These are phyloP conservation scores for Lindgomyces ingoldianus DNA, from an alignment of 495 filamentous ascomycete species.

Conservation along the genomic window DNA sequence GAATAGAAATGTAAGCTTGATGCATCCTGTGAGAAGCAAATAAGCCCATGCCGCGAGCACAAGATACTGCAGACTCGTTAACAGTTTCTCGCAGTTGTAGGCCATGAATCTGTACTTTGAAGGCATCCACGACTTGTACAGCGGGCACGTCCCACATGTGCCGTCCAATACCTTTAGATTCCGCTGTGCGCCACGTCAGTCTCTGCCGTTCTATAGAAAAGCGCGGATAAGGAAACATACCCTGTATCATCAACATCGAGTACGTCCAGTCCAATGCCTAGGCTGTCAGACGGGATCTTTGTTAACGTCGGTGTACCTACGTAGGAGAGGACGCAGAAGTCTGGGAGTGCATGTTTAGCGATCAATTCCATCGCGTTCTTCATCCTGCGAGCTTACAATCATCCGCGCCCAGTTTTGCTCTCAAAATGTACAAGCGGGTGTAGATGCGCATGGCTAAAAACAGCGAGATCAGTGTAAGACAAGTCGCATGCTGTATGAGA, in stretches of 20 bases:
- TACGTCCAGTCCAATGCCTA: not conserved
- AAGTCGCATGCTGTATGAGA: not conserved
- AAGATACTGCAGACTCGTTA: not conserved
- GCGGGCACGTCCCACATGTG: constrained; percentile 18
- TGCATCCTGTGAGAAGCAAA: not conserved
- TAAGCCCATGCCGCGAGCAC: not conserved
- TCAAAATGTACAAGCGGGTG: not conserved
- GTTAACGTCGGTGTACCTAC: not conserved
- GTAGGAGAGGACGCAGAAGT: not conserved
- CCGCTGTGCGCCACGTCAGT: not conserved
- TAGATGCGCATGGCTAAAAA: constrained; percentile 1
- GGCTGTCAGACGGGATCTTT: not conserved
- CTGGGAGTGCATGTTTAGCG: too few species aligned
- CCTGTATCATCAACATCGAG: not conserved
- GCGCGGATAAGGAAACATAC: not conserved
- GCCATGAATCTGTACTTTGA: constrained; percentile 14
- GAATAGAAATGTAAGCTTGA: constrained; percentile 17
- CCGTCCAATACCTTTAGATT: not conserved
- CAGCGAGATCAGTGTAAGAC: not conserved
- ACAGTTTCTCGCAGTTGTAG: too few species aligned
- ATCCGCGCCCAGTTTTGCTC: constrained; percentile 2
- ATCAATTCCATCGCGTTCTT: too few species aligned
- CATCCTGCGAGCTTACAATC: not conserved
- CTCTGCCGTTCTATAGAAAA: not conserved
- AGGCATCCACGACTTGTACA: not conserved